A percentile compares a stretch with the other conserved stretches of the same genome.
Evolutionary conservation across 768 basidiomycete species (phyloP).

Genomic region (Mycena leptocephala): DNA sequence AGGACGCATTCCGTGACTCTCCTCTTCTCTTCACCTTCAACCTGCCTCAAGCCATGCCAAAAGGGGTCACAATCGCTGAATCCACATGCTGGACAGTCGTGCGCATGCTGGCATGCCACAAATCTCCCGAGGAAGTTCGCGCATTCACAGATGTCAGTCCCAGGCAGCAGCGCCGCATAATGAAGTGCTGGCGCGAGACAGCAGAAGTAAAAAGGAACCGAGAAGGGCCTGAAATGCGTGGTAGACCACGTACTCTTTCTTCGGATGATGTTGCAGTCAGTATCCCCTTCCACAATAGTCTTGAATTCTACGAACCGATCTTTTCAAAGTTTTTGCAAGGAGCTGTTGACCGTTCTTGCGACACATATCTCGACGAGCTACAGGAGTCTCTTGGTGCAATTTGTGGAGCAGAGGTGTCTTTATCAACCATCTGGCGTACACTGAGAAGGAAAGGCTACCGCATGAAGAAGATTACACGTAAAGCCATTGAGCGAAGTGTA

Average conservation of each 20-base stretch:
- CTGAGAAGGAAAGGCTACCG: conserved; percentile 13
- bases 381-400: conserved; percentile 10
- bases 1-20: not conserved
- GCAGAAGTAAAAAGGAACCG: not conserved
- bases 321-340: conserved; percentile 4
- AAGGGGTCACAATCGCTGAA: not conserved
- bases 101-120: conserved; percentile 2
- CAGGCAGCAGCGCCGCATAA: not conserved
- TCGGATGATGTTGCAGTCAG: not conserved
- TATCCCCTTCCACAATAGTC: not conserved
- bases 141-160: conserved; percentile 19
- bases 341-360: not conserved
- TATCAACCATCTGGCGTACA: conserved; percentile 30
- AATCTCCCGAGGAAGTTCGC: not conserved
- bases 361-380: conserved; percentile 34
- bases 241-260: not conserved
- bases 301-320: too few species aligned
- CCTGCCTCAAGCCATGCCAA: not conserved
- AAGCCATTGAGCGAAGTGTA: conserved; percentile 39
- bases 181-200: conserved; percentile 11
- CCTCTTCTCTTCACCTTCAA: not conserved
- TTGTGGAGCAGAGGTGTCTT: conserved; percentile 13
- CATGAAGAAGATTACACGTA: conserved; percentile 34
- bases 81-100: conserved; percentile 2
- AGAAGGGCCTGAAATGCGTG: not conserved